Evolutionary conservation across 163 green algal genomes (phyloP).

Genomic region (Coccomyxa subellipsoidea): DNA sequence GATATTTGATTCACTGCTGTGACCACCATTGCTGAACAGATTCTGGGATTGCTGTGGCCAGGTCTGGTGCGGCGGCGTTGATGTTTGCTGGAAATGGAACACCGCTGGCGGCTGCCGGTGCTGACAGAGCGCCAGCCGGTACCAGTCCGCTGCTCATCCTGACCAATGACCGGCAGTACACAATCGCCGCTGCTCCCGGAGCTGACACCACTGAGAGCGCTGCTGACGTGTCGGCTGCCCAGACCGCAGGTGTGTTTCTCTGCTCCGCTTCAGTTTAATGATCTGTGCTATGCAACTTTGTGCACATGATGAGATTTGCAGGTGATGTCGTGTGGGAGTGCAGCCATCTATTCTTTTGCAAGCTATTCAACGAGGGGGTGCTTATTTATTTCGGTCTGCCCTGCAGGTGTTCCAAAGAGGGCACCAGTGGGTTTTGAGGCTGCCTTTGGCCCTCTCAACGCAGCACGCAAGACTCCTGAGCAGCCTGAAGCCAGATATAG

Average conservation of each 20-base stretch:
- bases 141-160: conserved; percentile 53
- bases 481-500: not conserved
- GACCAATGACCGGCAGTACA: conserved; percentile 46
- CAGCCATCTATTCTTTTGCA: no score
- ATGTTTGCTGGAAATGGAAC: conserved; percentile 33
- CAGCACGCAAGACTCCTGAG: not conserved
- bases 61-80: conserved; percentile 24
- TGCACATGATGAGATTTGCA: not conserved
- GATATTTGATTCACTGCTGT: no score
- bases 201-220: not conserved
- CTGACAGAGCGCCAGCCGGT: not conserved
- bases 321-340: not conserved
- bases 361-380: no score
- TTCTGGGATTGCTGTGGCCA: conserved; percentile 18
- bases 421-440: not conserved
- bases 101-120: conserved; percentile 15
- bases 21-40: not conserved
- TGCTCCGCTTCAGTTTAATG: not conserved
- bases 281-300: no score
- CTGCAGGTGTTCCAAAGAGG: not conserved
- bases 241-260: not conserved
- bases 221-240: not conserved
- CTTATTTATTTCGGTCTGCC: not conserved
- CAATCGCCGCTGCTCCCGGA: not conserved
- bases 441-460: not conserved